A percentile compares a stretch with the other conserved stretches of the same genome.
phyloP scores from a whole-genome alignment of 108 stramenopile genomes.

The Parmales sp. region DNA sequence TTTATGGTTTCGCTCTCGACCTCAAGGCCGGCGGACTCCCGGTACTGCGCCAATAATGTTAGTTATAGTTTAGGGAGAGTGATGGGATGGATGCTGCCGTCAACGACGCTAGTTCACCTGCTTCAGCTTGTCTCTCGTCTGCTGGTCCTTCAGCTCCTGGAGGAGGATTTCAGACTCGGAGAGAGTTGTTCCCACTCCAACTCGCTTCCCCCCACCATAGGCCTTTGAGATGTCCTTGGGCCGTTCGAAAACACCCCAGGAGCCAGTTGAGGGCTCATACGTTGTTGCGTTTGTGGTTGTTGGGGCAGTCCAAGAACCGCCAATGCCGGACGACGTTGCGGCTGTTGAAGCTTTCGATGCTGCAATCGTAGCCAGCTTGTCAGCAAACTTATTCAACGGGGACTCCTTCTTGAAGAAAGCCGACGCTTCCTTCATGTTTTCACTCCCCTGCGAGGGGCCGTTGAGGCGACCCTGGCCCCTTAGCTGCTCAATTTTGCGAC shows the following conservation, averaged over 20 bases:
- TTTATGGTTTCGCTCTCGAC: conserved; percentile 66
- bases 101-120: background rate
- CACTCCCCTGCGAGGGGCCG: no score
- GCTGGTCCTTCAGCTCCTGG: conserved; percentile 26
- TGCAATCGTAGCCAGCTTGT: no score
- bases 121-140: conserved; percentile 12
- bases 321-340: conserved; percentile 60
- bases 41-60: conserved; percentile 36
- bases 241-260: conserved; percentile 86
- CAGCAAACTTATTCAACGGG: no score
- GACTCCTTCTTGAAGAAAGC: no score
- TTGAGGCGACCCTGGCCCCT: no score
- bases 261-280: conserved; percentile 57
- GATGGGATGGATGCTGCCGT: background rate
- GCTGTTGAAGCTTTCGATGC: no score
- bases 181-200: conserved; percentile 66
- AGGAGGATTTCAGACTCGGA: no score
- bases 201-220: conserved; percentile 75
- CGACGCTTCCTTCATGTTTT: no score
- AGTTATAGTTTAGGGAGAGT: background rate
- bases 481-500: no score
- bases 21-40: conserved; percentile 62
- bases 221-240: conserved; percentile 81
- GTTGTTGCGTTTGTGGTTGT: conserved; percentile 22
- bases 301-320: conserved; percentile 51